A percentile compares a stretch with the other conserved stretches of the same genome.
phyloP scores from a whole-genome alignment of 2,329 filamentous ascomycete genomes.

The Fusarium multiceps region DNA sequence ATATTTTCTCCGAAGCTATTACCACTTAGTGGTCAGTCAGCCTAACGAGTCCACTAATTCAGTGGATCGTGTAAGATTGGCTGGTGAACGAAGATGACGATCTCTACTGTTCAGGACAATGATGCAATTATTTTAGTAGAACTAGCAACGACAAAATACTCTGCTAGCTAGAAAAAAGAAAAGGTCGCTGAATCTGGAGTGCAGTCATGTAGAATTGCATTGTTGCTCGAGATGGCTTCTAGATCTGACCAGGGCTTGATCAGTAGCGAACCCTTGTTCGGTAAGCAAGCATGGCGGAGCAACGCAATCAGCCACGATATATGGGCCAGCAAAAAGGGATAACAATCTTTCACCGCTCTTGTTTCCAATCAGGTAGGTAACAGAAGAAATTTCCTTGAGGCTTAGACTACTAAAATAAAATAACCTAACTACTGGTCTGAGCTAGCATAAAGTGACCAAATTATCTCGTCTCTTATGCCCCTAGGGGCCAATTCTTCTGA shows the following conservation, averaged over 20 bases:
- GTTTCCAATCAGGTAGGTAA: too few relatives aligned
- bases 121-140: not conserved
- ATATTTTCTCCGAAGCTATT: not conserved
- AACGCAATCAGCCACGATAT: constrained; percentile 1
- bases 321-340: not conserved
- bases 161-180: too few relatives aligned
- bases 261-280: not conserved
- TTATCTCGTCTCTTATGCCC: too few relatives aligned
- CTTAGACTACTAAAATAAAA: too few relatives aligned
- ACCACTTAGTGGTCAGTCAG: not conserved
- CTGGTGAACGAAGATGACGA: too few relatives aligned
- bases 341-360: not conserved
- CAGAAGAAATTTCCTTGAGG: too few relatives aligned
- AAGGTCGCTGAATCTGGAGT: too few relatives aligned
- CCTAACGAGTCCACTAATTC: not conserved
- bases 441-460: too few relatives aligned
- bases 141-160: too few relatives aligned
- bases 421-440: too few relatives aligned
- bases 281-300: not conserved
- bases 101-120: not conserved
- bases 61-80: not conserved
- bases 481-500: too few relatives aligned
- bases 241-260: not conserved
- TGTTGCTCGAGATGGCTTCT: not conserved
- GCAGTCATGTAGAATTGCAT: too few relatives aligned